Evolutionary conservation across 345 rosid genomes (phyloP).

Genomic region (Boechera retrofracta): DNA sequence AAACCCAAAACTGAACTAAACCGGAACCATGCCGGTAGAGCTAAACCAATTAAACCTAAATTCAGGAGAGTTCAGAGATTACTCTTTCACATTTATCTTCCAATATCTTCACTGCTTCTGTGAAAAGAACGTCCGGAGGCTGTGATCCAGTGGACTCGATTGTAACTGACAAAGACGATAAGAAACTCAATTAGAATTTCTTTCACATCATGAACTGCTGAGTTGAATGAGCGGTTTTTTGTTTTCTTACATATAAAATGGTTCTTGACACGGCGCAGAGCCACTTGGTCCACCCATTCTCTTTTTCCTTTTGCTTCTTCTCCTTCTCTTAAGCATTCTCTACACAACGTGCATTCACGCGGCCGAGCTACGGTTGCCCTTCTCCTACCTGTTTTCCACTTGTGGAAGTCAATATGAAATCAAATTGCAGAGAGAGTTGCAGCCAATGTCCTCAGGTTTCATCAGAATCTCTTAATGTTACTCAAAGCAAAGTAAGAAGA

Average conservation of each 20-base stretch:
- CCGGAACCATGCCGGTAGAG: no score
- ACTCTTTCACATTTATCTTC: slow-evolving; percentile 84
- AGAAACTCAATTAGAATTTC: no score
- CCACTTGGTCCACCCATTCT: slow-evolving; percentile 65
- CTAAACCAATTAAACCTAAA: no score
- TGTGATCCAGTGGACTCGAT: slow-evolving; percentile 89
- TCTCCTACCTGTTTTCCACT: slow-evolving; percentile 60
- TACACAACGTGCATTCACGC: slow-evolving; percentile 84
- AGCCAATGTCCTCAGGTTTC: slow-evolving; percentile 5
- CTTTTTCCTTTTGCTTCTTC: neutral
- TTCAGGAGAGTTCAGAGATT: slow-evolving; percentile 57
- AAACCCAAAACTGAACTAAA: no score
- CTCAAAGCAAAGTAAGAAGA: neutral
- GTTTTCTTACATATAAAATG: no score
- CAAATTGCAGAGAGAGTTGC: slow-evolving; percentile 6
- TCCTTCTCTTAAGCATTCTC: slow-evolving; percentile 75
- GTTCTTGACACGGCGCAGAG: no score
- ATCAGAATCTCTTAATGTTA: neutral
- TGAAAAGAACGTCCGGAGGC: slow-evolving; percentile 80
- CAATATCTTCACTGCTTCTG: slow-evolving; percentile 90
- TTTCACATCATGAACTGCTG: no score
- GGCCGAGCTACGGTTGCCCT: slow-evolving; percentile 83
- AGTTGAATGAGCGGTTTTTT: no score
- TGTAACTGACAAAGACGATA: slow-evolving; percentile 53
- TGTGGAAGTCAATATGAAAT: slow-evolving; percentile 27